Evolutionary conservation across 768 basidiomycete genomes (phyloP).

Genomic region (Imleria badia): DNA sequence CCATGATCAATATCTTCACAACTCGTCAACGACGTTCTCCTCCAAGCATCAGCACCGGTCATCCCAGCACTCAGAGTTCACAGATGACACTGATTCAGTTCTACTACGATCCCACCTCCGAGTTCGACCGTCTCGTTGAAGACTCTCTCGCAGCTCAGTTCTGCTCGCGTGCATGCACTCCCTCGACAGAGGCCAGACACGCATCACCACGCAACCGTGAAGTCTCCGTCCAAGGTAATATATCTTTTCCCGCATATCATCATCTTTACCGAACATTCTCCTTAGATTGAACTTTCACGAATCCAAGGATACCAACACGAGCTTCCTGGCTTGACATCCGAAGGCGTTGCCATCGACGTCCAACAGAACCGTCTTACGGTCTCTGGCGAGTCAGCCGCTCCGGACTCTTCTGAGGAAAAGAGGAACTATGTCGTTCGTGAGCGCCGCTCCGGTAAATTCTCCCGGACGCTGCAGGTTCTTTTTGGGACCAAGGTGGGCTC

Average conservation of each 20-base stretch:
- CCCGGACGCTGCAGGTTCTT: conserved; percentile 46
- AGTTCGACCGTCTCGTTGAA: conserved; percentile 9
- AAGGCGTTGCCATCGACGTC: conserved; percentile 47
- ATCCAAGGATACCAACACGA: conserved; percentile 42
- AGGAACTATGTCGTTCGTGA: conserved; percentile 42
- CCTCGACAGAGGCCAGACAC: neutral
- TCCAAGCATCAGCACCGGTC: neutral
- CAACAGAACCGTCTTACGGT: conserved; percentile 47
- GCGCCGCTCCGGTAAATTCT: conserved; percentile 44
- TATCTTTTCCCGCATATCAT: neutral
- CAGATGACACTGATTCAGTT: conserved; percentile 4
- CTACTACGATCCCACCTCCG: conserved; percentile 1
- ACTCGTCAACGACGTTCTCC: neutral
- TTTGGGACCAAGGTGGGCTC: conserved; percentile 37
- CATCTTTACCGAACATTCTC: neutral
- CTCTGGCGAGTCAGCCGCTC: conserved; percentile 41
- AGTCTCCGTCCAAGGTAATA: conserved; percentile 23
- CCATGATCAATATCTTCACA: neutral
- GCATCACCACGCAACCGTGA: neutral
- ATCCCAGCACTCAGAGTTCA: neutral
- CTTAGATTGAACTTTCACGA: conserved; percentile 49
- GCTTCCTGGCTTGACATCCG: conserved; percentile 52
- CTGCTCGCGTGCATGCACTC: neutral
- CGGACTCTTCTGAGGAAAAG: conserved; percentile 29
- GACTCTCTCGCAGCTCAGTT: conserved; percentile 24